Conservation (phyloP, 306 rosid genomes). For the Inga laurina region DNA sequence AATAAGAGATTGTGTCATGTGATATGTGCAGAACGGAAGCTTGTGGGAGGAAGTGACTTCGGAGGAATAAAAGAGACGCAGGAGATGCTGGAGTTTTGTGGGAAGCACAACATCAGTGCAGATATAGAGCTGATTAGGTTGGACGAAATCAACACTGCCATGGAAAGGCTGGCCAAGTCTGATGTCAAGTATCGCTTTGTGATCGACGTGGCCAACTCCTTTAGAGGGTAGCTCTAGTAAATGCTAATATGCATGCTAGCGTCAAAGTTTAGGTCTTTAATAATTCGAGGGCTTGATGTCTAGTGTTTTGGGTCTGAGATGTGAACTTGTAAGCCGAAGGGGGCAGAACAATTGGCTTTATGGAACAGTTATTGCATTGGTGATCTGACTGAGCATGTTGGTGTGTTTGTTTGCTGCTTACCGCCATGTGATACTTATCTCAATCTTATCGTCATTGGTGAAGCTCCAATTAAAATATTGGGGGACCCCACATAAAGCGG, state of each 20-base stretch:
- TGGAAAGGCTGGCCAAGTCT: conserved; percentile 76
- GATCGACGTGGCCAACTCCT: conserved; percentile 75
- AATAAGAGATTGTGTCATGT: conserved; percentile 5
- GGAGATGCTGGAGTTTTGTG: conserved; percentile 93
- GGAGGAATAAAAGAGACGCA: conserved; percentile 96
- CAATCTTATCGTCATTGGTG: background rate
- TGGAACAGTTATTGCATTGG: background rate
- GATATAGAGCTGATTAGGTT: conserved; percentile 77
- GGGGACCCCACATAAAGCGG: too few species aligned
- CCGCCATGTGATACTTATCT: background rate
- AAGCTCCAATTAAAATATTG: background rate
- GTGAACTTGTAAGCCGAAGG: background rate
- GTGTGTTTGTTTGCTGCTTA: background rate
- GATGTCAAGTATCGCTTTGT: conserved; percentile 90
- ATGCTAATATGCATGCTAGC: background rate
- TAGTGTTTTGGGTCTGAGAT: background rate
- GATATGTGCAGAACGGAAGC: conserved; percentile 60
- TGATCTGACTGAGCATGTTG: background rate
- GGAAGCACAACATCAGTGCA: conserved; percentile 63
- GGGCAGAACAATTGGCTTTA: background rate
- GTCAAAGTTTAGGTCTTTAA: background rate
- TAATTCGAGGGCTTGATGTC: background rate
- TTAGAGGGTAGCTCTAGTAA: conserved; percentile 30
- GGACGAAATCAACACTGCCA: conserved; percentile 73
- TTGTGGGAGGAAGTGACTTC: conserved; percentile 84